These are phyloP conservation scores for Cryptococcus hybrid DNA, from an alignment of 1,284 basidiomycete genomes.

Conservation along the genomic window DNA sequence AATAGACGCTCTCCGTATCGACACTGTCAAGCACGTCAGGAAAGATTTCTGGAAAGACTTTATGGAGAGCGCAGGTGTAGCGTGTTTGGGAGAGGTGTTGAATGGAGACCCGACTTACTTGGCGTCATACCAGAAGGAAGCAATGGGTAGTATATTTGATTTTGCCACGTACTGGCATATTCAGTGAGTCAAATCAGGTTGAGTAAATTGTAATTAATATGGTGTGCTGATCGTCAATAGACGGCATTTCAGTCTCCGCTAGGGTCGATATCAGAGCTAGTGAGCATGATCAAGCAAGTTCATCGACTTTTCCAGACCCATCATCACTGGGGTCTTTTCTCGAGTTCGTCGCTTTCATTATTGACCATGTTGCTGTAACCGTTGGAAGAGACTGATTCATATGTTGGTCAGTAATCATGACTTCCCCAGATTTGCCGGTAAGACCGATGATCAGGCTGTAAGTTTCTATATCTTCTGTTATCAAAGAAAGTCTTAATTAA, in stretches of 20 bases:
- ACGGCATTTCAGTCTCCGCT: slow-evolving; percentile 39
- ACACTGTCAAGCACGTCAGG: slow-evolving; percentile 55
- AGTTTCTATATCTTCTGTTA: not conserved
- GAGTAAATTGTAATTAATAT: slow-evolving; percentile 7
- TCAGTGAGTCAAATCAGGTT: slow-evolving; percentile 27
- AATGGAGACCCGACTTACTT: slow-evolving; percentile 49
- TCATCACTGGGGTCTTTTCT: slow-evolving; percentile 51
- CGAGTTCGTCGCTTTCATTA: slow-evolving; percentile 36
- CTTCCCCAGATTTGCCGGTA: slow-evolving; percentile 47
- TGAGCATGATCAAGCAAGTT: slow-evolving; percentile 36
- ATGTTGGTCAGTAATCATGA: slow-evolving; percentile 49
- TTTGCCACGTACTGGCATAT: slow-evolving; percentile 59
- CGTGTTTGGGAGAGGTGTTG: slow-evolving; percentile 53
- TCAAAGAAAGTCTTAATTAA: not conserved
- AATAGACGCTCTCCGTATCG: slow-evolving; percentile 52
- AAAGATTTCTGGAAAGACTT: slow-evolving; percentile 55
- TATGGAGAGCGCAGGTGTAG: slow-evolving; percentile 49
- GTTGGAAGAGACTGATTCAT: not conserved
- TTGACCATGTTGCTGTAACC: slow-evolving; percentile 9
- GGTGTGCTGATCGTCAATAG: slow-evolving; percentile 11
- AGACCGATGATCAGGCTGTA: slow-evolving; percentile 35
- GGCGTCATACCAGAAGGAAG: slow-evolving; percentile 47
- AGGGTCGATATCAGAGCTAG: slow-evolving; percentile 37
- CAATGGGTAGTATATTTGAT: slow-evolving; percentile 57
- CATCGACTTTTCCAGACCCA: slow-evolving; percentile 42